Evolutionary conservation across 177 flowering plant species (phyloP), one percentile per base, ranked within the genome.

Genomic region (Tripterygium wilfordii): DNA sequence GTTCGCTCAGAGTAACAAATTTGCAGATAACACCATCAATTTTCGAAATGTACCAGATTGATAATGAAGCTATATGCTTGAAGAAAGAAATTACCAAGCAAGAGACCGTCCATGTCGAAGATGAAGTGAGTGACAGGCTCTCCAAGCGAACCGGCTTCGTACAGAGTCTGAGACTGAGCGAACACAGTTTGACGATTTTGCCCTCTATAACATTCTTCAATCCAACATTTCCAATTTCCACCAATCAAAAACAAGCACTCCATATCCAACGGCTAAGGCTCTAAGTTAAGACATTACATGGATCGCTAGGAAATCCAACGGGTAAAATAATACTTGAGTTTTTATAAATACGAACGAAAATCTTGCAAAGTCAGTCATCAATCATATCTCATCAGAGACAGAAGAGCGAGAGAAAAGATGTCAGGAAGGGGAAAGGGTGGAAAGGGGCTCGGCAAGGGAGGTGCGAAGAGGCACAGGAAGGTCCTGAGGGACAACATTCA

Each of bases 51-150:
- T n/a, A n/a, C n/a, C n/a, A n/a, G n/a, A n/a, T n/a, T n/a, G n/a
- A n/a, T n/a, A n/a, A n/a, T n/a, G n/a, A n/a, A n/a, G n/a, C n/a
- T n/a, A n/a, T n/a, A n/a, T n/a, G n/a, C n/a, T n/a, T n/a, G n/a
- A n/a, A n/a, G n/a, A n/a, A n/a, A n/a, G n/a, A 47, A 51, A 25
- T 63, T 74, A 83, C 90, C 96, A 18, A 83, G 75, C 14, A 84
- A 62, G 58, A 84, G 87, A 23, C 96, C 92, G 48, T 84, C 96
- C 92, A 87, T 87, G 56, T 84, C 96, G 57, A 87, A 87, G 45
- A 87, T 67, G 43, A 82, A 73, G 60, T 84, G 87, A 46, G 89
- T 72, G 57, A 84, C 70, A 31, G 61, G 51, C 36, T 48, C 38
- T 56, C 53, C 56, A 37, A 6, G 33, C 14, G 42, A 32, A 32